Conservation (phyloP, 2,329 filamentous ascomycete genomes). For the Chaetomiaceae sp. region DNA sequence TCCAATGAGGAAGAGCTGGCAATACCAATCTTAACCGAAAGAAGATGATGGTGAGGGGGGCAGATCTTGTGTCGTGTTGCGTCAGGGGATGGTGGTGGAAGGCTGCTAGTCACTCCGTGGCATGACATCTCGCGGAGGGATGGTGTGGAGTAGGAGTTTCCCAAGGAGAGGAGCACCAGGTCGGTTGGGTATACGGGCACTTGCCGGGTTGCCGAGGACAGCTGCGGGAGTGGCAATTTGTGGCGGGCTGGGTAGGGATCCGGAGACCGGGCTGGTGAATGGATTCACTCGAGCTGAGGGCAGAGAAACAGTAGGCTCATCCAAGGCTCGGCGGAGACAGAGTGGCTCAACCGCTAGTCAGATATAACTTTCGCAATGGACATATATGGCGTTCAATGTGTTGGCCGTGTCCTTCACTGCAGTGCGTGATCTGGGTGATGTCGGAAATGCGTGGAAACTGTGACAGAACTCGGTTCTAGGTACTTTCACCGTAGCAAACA, state of each 20-base stretch:
- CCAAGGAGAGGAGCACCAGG: constrained; percentile 29
- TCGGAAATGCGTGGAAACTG: too few species aligned
- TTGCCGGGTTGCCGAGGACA: constrained; percentile 32
- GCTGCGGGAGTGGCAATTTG: constrained; percentile 39
- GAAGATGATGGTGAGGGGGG: constrained; percentile 39
- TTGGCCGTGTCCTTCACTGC: too few species aligned
- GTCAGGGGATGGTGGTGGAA: constrained; percentile 2
- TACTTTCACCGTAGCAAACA: too few species aligned
- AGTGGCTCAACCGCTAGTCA: neutral
- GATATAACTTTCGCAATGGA: too few species aligned
- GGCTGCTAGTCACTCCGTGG: constrained; percentile 51
- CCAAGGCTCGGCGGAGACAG: neutral
- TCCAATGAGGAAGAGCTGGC: too few species aligned
- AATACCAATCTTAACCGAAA: too few species aligned
- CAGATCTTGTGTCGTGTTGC: constrained; percentile 39
- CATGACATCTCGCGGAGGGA: constrained; percentile 41
- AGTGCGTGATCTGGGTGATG: too few species aligned
- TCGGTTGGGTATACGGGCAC: constrained; percentile 39
- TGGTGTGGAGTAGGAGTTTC: constrained; percentile 25
- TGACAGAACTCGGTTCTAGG: too few species aligned
- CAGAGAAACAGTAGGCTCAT: neutral
- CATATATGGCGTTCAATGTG: too few species aligned
- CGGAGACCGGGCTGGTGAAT: constrained; percentile 34
- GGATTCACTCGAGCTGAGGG: constrained; percentile 28
- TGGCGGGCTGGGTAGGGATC: constrained; percentile 36